Evolutionary conservation across 257 asterid genomes (phyloP).

Genomic region (Nemophila menziesii): DNA sequence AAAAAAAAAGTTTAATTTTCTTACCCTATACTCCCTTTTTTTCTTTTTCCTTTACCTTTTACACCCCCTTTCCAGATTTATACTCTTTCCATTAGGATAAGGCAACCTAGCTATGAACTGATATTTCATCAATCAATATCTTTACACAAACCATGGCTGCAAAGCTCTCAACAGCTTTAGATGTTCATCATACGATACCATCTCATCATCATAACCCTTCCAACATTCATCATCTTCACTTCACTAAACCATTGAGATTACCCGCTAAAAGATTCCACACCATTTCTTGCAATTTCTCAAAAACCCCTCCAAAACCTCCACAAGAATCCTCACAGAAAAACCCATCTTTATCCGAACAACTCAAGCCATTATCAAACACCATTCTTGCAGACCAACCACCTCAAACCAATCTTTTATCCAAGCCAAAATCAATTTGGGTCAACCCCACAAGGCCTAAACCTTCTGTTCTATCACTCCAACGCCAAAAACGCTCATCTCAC

Average conservation of each 20-base stretch:
- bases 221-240: conserved; percentile 17
- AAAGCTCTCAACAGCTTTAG: conserved; percentile 34
- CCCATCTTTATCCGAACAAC: conserved; percentile 78
- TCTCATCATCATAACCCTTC: conserved; percentile 14
- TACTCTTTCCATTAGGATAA: neutral
- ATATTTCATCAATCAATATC: neutral
- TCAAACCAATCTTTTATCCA: conserved; percentile 39
- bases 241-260: conserved; percentile 23
- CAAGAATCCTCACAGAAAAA: conserved; percentile 8
- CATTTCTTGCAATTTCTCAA: conserved; percentile 33
- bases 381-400: conserved; percentile 46
- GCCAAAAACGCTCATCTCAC: conserved; percentile 58
- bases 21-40: too few species aligned
- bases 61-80: too few species aligned
- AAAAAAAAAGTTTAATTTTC: too few species aligned
- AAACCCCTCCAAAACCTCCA: conserved; percentile 22
- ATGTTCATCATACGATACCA: conserved; percentile 23
- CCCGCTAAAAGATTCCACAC: conserved; percentile 26
- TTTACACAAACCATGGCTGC: conserved; percentile 46
- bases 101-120: neutral
- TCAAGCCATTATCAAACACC: conserved; percentile 60
- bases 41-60: neutral
- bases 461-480: conserved; percentile 67
- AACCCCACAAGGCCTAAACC: conserved; percentile 83
- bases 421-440: conserved; percentile 87